Evolutionary conservation across 1,139 yeast genomes (phyloP), one percentile per base, ranked within the genome.

Genomic region (Suhomyces panamericanus): DNA sequence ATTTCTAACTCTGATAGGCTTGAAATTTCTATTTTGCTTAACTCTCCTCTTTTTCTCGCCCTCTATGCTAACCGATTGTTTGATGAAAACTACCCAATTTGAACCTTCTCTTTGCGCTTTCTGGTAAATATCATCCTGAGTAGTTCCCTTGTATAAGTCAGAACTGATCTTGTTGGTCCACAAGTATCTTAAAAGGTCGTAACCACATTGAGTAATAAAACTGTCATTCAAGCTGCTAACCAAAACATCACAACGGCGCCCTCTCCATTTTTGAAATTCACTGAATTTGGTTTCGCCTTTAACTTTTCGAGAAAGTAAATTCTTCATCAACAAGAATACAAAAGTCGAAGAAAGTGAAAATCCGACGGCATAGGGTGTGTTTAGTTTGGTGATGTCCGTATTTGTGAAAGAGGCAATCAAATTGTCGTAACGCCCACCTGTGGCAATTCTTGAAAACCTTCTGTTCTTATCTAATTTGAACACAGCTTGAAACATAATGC

Each of bases 401-500:
- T 63, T 79, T 0, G 89, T 78, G 49, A 88, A 76, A 14, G 83
- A 76, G 2, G 79, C 70, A 16, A 90, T 78, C 51, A 91, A 70
- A 17, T 73, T 68, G 58, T 93, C 98, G 58, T 89, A 93, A 41
- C 99, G 70, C 1, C 99, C 99, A 38, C 99, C 99, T 0, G 95
- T 93, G 11, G 95, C 95, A 35, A 88, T 67, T 35, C 91, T 62
- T 0, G 77, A 60, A 39, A 55, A 63, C 16, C 67, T 58, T 39
- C 73, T 62, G 37, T 58, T 66, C 50, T 73, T 76, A 11, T 82
- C 74, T 54, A 63, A 52, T 47, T 86, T 86, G 54, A 81, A 78
- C 1, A 89, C 79, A 0, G 87, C 90, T 57, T 89, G 96, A 59
- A 91, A 93, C 95, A 93, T 89, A 2, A 91, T 67, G 0, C 96